Evolutionary conservation across 768 basidiomycete species (phyloP), one percentile per base, ranked within the genome.

Genomic region (Suillus sp.): DNA sequence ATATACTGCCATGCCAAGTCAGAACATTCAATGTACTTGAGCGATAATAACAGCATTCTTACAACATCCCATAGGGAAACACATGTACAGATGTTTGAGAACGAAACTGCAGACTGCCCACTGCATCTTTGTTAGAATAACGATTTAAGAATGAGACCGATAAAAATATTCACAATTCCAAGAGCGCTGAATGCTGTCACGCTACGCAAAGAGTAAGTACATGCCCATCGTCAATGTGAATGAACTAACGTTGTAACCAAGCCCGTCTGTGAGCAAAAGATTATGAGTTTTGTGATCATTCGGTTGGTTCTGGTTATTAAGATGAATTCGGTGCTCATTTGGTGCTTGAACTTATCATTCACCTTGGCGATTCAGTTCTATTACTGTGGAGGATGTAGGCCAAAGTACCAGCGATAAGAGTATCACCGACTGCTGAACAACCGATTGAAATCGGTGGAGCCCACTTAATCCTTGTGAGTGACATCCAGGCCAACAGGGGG

Each of bases 201-300:
- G 37, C 73, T 76, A 13, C 4, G 18, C 13, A 9, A 45, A 30
- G 0, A 55, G 37, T 67, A 1, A 74, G 18, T 1, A 25, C 1
- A 37, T 6, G 34, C 5, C 43, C 34, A 2, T 20, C 58, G n/a
- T 35, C 14, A 61, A 42, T 59, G 25, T 1, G 48, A 59, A 45
- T 16, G 1, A 11, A 55, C 51, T 58, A 45, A 69, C 73, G 71
- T 60, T 9, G 74, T 74, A 45, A 76, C 62, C 1, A 71, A 27
- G 6, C 73, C 73, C 66, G 74, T 74, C 30, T 74, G 74, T 18
- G 74, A 64, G 16, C 37, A 66, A 60, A 74, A 69, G 1, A 14
- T 69, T 60, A 37, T 48, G 3, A 74, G 53, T 25, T 40, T 71
- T 35, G 61, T 34, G 30, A 76, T 47, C 56, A 69, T 50, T 43